Base-by-base conservation (phyloP, 768 basidiomycete species). In the Tulasnella sp. region DNA sequence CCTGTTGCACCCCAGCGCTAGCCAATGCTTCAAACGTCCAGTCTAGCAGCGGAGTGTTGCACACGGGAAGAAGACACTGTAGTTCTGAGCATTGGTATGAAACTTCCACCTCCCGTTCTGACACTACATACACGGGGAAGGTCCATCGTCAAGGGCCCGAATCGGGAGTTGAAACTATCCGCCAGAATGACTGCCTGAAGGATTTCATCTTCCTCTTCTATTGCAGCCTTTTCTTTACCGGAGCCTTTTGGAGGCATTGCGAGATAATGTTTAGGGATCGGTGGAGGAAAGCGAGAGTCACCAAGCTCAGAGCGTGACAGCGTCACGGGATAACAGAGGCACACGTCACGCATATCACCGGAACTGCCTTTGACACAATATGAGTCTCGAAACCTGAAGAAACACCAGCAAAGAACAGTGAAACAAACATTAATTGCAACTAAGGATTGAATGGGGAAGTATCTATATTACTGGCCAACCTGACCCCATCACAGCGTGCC, bases 21-120 rank as follows among this genome's bases (percentile, higher is more conserved):
- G 95, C 92, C 46, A 99, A 90, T 84, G 93, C 93, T 84, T 99
- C 98, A 80, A 99, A 92, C 3, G 98, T 98, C 96, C 97, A 99
- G 82, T 95, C 94, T 44, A 99, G 88, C 40, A 99, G 86, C 5
- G 96, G 93, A 0, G 94, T 93, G 85, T 98, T 98, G 86, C 96
- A 96, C 82, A 99, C 90, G 0, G 97, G 98, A 34, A 99, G 88
- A 16, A 99, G 89, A 85, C 95, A 97, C 95, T 97, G 81, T 74
- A 79, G 36, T 3, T 27, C 8, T 46, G 14, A 36, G 62, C 71
- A 77, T 19, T 19, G 2, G 7, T 31, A 68, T 68, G 24, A 68
- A 9, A 10, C 31, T 36, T 36, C 31, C 21, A 8, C 1, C 62
- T 62, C 18, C 31, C 8, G 21, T 6, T 9, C 2, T 18, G 62